phyloP scores from a whole-genome alignment of 176 grass and related monocot genomes.

The Carex cristatella region DNA sequence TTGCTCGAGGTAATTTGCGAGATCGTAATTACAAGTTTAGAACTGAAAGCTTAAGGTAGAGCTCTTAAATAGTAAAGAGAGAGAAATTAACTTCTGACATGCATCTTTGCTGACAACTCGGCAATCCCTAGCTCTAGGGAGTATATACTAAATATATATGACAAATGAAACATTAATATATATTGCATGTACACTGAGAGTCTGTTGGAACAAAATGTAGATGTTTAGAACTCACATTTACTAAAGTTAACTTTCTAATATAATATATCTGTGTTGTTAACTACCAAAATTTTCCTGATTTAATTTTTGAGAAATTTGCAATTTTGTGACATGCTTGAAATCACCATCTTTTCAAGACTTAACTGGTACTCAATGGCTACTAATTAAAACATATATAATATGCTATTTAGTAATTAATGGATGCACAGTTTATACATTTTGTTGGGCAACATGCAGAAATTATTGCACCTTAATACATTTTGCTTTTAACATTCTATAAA shows the following conservation, averaged over 20 bases:
- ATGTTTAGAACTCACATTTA: background rate
- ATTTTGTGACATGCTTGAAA: background rate
- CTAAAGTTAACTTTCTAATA: background rate
- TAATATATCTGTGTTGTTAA: background rate
- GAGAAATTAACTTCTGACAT: background rate
- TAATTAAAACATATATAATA: no score
- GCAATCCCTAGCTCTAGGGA: background rate
- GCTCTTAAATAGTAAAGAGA: background rate
- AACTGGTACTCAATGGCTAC: background rate
- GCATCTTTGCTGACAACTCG: background rate
- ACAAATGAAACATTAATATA: background rate
- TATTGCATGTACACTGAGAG: background rate
- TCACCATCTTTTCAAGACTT: background rate
- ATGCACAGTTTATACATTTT: no score
- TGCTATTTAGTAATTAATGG: background rate
- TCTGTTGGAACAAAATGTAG: background rate
- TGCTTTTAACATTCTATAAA: background rate
- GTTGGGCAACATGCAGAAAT: background rate
- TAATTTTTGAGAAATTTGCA: background rate
- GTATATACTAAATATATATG: background rate
- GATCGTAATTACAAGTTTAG: background rate
- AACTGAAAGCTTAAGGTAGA: background rate
- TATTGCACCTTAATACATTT: background rate
- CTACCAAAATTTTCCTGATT: background rate
- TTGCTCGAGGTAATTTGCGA: background rate